Conservation (phyloP, 768 basidiomycete genomes). For the Tylopilus cervinicoccineus region DNA sequence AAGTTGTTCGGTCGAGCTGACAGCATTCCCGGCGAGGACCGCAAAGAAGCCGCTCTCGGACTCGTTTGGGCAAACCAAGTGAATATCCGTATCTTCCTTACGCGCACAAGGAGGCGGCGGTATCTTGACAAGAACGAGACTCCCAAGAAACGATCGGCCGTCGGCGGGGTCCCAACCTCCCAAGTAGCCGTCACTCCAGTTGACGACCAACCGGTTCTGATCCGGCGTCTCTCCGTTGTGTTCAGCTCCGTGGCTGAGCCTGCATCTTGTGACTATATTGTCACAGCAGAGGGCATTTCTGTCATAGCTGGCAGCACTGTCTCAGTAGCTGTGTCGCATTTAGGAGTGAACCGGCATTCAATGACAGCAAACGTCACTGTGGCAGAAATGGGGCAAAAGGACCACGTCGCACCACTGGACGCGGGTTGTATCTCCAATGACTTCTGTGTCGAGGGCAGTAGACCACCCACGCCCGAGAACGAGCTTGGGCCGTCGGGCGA, state of each 20-base stretch:
- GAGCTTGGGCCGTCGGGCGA: constrained; percentile 16
- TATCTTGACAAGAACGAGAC: constrained; percentile 40
- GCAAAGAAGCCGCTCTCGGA: constrained; percentile 81
- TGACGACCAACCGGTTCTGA: constrained; percentile 45
- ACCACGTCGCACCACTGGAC: constrained; percentile 35
- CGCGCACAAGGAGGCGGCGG: constrained; percentile 66
- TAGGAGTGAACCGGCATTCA: not conserved
- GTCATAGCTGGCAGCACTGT: constrained; percentile 24
- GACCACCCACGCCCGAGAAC: constrained; percentile 22
- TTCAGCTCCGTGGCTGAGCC: constrained; percentile 65
- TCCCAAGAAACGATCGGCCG: constrained; percentile 24
- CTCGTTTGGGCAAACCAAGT: constrained; percentile 94
- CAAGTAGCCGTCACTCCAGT: constrained; percentile 11
- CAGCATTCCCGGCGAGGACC: constrained; percentile 50
- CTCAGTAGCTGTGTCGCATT: constrained; percentile 1
- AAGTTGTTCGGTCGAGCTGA: constrained; percentile 72
- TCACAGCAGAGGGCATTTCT: constrained; percentile 58
- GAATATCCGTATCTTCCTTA: constrained; percentile 80
- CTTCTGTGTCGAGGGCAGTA: constrained; percentile 11
- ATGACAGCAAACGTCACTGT: constrained; percentile 10
- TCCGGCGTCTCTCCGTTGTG: constrained; percentile 72
- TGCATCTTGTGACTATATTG: constrained; percentile 69
- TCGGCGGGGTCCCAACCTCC: constrained; percentile 1
- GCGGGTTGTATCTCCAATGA: constrained; percentile 31
- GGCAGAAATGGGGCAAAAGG: constrained; percentile 1